These are phyloP conservation scores for Phaeotremella fagi DNA, from an alignment of 768 basidiomycete genomes.

Conservation along the genomic window DNA sequence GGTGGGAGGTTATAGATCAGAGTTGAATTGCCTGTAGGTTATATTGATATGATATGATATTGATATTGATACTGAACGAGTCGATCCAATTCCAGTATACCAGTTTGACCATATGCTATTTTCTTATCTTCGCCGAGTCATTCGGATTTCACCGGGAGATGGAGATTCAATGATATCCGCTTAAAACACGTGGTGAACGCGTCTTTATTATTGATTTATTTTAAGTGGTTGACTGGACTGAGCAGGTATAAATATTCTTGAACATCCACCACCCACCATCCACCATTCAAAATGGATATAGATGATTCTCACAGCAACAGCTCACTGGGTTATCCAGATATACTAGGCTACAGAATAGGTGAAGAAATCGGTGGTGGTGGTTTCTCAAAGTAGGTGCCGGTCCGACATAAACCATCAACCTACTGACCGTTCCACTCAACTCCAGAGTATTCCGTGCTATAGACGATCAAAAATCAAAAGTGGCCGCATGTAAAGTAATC, in stretches of 20 bases:
- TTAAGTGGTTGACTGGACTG: background rate
- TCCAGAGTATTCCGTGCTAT: constrained; percentile 77
- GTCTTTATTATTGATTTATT: background rate
- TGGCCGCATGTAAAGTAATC: constrained; percentile 86
- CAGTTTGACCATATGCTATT: no score
- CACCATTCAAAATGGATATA: constrained; percentile 7
- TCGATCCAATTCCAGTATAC: no score
- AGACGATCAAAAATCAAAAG: constrained; percentile 54
- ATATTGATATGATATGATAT: no score
- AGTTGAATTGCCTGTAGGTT: no score
- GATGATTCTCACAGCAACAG: constrained; percentile 5
- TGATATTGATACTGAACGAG: no score
- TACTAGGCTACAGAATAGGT: constrained; percentile 61
- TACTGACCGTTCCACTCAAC: background rate
- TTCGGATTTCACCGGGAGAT: no score
- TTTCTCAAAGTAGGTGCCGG: constrained; percentile 67
- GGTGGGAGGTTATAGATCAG: no score
- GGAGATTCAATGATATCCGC: no score
- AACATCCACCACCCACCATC: background rate
- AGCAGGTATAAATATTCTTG: constrained; percentile 1
- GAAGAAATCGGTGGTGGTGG: constrained; percentile 80
- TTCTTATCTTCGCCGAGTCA: no score
- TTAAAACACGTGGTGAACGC: background rate
- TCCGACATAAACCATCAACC: background rate
- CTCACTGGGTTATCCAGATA: constrained; percentile 21